Evolutionary conservation across 2,329 filamentous ascomycete genomes (phyloP).

Genomic region (Ascosphaera apis): DNA sequence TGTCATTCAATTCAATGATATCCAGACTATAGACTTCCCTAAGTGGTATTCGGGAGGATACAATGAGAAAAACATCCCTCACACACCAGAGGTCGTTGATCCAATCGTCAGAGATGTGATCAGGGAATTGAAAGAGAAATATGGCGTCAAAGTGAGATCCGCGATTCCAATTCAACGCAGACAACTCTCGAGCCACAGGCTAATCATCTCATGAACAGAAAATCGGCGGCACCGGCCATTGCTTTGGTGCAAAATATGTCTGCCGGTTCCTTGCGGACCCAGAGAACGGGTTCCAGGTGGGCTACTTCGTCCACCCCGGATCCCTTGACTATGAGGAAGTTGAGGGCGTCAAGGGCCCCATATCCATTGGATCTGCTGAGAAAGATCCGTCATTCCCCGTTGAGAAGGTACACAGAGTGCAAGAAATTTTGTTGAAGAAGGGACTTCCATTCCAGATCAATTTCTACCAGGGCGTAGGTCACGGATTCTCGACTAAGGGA

Average conservation of each 20-base stretch:
- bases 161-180: too few species aligned
- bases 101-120: constrained; percentile 28
- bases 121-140: constrained; percentile 33
- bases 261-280: constrained; percentile 39
- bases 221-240: constrained; percentile 47
- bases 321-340: constrained; percentile 49
- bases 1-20: constrained; percentile 29
- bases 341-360: constrained; percentile 37
- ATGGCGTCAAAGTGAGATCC: constrained; percentile 2
- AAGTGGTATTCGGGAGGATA: constrained; percentile 21
- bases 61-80: constrained; percentile 15
- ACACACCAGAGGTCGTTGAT: constrained; percentile 24
- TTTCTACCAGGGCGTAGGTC: constrained; percentile 42
- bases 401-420: constrained; percentile 34
- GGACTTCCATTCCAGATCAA: constrained; percentile 47
- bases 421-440: constrained; percentile 29
- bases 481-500: constrained; percentile 48
- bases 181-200: not conserved
- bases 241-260: constrained; percentile 52
- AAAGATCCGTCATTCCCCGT: constrained; percentile 22
- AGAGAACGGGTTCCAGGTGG: constrained; percentile 39
- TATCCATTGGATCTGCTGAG: constrained; percentile 39
- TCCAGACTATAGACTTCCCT: constrained; percentile 26
- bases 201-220: constrained; percentile 24
- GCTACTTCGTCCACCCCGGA: constrained; percentile 53